Conservation (phyloP, 768 basidiomycete genomes). For the Tephrocybe rancida region DNA sequence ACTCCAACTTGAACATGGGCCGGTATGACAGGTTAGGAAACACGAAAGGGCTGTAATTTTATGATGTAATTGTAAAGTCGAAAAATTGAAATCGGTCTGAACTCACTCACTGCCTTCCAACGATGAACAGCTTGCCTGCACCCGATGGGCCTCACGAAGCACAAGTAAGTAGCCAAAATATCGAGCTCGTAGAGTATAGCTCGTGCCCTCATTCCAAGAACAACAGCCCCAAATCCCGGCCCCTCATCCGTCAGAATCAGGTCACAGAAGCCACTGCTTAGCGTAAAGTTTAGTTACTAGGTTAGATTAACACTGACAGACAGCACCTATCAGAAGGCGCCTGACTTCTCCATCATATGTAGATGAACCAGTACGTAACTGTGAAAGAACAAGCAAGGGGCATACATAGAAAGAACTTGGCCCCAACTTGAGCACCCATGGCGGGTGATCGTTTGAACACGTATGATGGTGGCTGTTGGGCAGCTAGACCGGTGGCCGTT, state of each 20-base stretch:
- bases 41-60: constrained; percentile 12
- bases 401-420: too few relatives aligned
- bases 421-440: too few relatives aligned
- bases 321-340: neutral
- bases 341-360: neutral
- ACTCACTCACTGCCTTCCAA: too few relatives aligned
- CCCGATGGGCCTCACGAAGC: too few relatives aligned
- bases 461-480: neutral
- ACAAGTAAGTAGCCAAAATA: too few relatives aligned
- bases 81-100: neutral
- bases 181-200: too few relatives aligned
- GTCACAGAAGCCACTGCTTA: neutral
- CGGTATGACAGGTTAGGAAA: constrained; percentile 10
- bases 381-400: neutral
- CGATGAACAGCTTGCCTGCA: too few relatives aligned
- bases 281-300: neutral
- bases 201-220: too few relatives aligned
- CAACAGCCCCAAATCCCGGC: too few relatives aligned
- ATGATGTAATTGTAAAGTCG: constrained; percentile 6
- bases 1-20: neutral
- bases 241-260: too few relatives aligned
- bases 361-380: neutral
- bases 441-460: neutral
- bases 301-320: neutral
- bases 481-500: neutral